Evolutionary conservation across 805 yeast species (phyloP).

Genomic region (Teunomyces tritomae): DNA sequence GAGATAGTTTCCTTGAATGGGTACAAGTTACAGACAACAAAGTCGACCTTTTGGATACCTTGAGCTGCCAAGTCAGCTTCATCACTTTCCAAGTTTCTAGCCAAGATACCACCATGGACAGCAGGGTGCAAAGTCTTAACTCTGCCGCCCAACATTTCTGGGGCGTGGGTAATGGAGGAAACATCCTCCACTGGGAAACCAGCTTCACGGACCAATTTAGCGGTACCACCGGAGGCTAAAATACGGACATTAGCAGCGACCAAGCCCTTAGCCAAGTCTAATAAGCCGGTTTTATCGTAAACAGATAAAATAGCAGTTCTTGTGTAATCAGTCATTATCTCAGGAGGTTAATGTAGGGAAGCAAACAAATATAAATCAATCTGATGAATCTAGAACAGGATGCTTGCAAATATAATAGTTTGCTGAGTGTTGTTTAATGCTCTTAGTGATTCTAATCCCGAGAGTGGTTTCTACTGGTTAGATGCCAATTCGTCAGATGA

Average conservation of each 20-base stretch:
- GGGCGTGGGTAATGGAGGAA: constrained; percentile 92
- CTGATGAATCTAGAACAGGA: not conserved
- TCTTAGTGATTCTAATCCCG: not conserved
- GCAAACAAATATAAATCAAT: not conserved
- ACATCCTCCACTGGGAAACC: constrained; percentile 98
- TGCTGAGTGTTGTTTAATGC: not conserved
- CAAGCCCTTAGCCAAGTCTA: constrained; percentile 95
- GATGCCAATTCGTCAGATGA: constrained; percentile 4
- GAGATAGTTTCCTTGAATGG: constrained; percentile 98
- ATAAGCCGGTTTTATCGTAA: constrained; percentile 93
- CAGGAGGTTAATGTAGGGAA: not conserved
- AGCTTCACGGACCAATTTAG: constrained; percentile 89
- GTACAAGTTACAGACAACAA: constrained; percentile 94
- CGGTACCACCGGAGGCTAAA: constrained; percentile 97
- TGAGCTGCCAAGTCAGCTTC: constrained; percentile 84
- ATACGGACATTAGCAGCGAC: constrained; percentile 85
- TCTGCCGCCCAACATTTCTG: constrained; percentile 98
- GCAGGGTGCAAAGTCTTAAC: constrained; percentile 99
- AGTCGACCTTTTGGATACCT: constrained; percentile 94
- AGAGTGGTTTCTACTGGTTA: not conserved
- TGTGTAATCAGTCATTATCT: constrained; percentile 36
- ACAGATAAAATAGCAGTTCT: constrained; percentile 96
- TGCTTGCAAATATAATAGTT: not conserved
- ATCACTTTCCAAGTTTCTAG: constrained; percentile 88
- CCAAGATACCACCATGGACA: constrained; percentile 96